These are phyloP conservation scores for Colletotrichum tamarilloi DNA, from an alignment of 2,329 filamentous ascomycete genomes.

Conservation along the genomic window DNA sequence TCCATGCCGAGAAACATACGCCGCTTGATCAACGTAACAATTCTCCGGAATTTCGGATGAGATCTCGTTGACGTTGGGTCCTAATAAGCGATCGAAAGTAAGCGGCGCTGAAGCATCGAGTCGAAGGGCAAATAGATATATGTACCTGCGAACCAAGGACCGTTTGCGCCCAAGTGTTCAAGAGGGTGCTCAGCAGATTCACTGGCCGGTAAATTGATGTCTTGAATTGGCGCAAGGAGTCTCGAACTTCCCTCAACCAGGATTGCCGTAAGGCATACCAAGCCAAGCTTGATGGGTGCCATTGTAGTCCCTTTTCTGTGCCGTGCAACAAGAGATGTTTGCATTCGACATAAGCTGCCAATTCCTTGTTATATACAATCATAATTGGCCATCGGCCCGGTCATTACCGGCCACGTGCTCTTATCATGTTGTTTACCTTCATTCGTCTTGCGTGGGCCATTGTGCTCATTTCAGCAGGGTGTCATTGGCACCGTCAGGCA, in stretches of 20 bases:
- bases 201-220: slow-evolving; percentile 42
- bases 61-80: slow-evolving; percentile 67
- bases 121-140: background rate
- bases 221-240: slow-evolving; percentile 40
- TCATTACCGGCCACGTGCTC: slow-evolving; percentile 18
- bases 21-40: slow-evolving; percentile 70
- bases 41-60: slow-evolving; percentile 63
- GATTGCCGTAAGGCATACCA: slow-evolving; percentile 12
- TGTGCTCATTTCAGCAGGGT: background rate
- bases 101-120: background rate
- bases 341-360: no score
- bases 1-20: slow-evolving; percentile 70
- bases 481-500: background rate
- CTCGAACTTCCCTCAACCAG: slow-evolving; percentile 4
- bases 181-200: slow-evolving; percentile 53
- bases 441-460: background rate
- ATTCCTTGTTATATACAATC: background rate
- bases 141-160: slow-evolving; percentile 63
- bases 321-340: background rate
- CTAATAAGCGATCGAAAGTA: slow-evolving; percentile 41
- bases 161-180: slow-evolving; percentile 62
- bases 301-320: background rate
- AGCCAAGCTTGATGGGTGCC: slow-evolving; percentile 13
- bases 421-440: background rate
- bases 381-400: background rate